Base-by-base conservation (phyloP, 1,284 basidiomycete species). In the Pyrrhoderma noxium region DNA sequence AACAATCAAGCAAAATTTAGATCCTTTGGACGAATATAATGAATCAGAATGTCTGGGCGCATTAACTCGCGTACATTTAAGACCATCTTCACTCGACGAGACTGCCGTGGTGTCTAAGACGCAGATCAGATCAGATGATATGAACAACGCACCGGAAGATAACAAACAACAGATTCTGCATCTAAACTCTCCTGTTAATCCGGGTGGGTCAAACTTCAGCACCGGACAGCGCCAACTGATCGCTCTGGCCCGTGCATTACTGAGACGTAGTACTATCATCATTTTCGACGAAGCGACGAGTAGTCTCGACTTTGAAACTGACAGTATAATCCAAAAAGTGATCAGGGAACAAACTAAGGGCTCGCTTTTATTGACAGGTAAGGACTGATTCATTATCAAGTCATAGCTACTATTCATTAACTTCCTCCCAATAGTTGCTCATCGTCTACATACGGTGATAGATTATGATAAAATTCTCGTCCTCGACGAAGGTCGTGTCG, bases 21-120 rank as follows among this genome's bases (percentile, higher is more conserved):
- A 62, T 42, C 75, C 75, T 0, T 75, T 75, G 56, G 70, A 64
- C 19, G 66, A 69, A 54, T 67, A 70, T 58, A 71, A 74, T 41
- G 75, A 77, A 55, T 65, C 66, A 14, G 38, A 40, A 7, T 40
- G 38, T 14, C 5, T 16, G 7, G 14, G n/a, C n/a, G 38, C 21
- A 5, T 14, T 40, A n/a, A 5, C 16, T 14, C 38, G 38, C n/a
- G 82, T 86, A 4, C 75, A 85, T 34, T 74, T 87, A 72, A 60
- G 65, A 69, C 40, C 63, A 63, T 27, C 45, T 61, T 19, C 38
- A 22, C 21, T n/a, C n/a, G n/a, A n/a, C n/a, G n/a, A n/a, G 39
- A 21, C 16, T 41, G 16, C 39, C 21, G 16, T 21, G 21, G 39
- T n/a, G 21, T 41, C 16, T 18, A 41, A 16, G 39, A 41, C 16